Conservation (phyloP, 768 basidiomycete genomes). For the Kwoniella pini region DNA sequence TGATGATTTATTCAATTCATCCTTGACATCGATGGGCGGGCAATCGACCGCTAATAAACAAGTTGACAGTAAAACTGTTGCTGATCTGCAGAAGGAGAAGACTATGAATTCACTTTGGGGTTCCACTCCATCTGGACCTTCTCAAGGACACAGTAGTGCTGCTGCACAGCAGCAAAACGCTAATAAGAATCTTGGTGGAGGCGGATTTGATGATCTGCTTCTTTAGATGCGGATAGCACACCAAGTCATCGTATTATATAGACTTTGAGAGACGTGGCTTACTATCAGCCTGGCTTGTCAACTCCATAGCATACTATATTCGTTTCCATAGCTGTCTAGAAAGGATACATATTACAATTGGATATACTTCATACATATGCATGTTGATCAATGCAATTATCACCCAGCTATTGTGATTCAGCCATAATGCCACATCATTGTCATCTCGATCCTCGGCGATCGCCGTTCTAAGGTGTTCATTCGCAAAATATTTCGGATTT, state of each 20-base stretch:
- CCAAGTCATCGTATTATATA: neutral
- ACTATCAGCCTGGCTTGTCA: no score
- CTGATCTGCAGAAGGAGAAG: constrained; percentile 87
- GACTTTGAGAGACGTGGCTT: no score
- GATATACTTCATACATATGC: no score
- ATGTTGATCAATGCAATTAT: no score
- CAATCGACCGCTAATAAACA: constrained; percentile 13
- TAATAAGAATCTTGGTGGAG: constrained; percentile 12
- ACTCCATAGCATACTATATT: no score
- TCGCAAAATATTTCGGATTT: neutral
- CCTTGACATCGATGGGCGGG: constrained; percentile 59
- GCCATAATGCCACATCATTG: neutral
- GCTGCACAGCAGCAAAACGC: constrained; percentile 5
- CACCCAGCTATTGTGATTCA: no score
- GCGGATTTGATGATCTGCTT: constrained; percentile 36
- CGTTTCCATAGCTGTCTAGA: no score
- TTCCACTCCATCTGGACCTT: neutral
- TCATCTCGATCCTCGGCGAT: neutral
- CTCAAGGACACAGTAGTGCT: neutral
- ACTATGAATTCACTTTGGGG: constrained; percentile 80
- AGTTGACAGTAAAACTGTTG: constrained; percentile 67
- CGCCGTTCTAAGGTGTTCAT: neutral
- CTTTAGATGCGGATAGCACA: constrained; percentile 4
- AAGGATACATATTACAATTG: no score
- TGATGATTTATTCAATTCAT: constrained; percentile 86